Conservation (phyloP, 2,329 filamentous ascomycete genomes). For the Nakataea oryzae region DNA sequence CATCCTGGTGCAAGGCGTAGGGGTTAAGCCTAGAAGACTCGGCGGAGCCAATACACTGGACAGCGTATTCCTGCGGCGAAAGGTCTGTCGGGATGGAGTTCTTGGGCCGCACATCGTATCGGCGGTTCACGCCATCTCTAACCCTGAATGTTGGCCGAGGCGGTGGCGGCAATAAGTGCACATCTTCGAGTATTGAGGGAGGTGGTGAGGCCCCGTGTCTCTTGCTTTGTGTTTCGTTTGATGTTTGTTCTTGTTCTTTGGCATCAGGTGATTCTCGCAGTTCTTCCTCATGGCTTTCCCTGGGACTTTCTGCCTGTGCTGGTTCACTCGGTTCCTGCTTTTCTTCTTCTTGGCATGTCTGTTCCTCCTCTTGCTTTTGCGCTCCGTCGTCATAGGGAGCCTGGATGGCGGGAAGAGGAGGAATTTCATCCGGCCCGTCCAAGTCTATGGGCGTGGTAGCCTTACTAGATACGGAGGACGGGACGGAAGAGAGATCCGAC, state of each 20-base stretch:
- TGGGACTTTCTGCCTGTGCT: neutral
- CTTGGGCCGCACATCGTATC: slow-evolving; percentile 57
- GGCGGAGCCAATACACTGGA: slow-evolving; percentile 81
- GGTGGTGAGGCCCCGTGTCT: neutral
- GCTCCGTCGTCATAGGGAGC: neutral
- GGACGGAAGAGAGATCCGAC: slow-evolving; percentile 43
- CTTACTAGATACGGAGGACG: slow-evolving; percentile 49
- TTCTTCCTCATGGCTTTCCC: neutral
- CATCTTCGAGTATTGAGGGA: neutral
- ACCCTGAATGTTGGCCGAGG: neutral
- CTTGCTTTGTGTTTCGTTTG: neutral
- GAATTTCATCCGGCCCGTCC: slow-evolving; percentile 23
- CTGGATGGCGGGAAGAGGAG: neutral
- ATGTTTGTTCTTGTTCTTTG: neutral
- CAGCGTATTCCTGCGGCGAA: slow-evolving; percentile 68
- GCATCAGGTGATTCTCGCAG: too few relatives aligned
- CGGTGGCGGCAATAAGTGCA: neutral
- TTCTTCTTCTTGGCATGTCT: neutral
- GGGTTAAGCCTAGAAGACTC: slow-evolving; percentile 84
- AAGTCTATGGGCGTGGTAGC: slow-evolving; percentile 49
- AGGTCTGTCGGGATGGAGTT: slow-evolving; percentile 76
- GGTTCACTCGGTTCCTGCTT: neutral
- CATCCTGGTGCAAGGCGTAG: slow-evolving; percentile 74
- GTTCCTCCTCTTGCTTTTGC: neutral
- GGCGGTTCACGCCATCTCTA: slow-evolving; percentile 17